Evolutionary conservation across 345 rosid genomes (phyloP), one percentile per base, ranked within the genome.

Genomic region (Populus tremula): DNA sequence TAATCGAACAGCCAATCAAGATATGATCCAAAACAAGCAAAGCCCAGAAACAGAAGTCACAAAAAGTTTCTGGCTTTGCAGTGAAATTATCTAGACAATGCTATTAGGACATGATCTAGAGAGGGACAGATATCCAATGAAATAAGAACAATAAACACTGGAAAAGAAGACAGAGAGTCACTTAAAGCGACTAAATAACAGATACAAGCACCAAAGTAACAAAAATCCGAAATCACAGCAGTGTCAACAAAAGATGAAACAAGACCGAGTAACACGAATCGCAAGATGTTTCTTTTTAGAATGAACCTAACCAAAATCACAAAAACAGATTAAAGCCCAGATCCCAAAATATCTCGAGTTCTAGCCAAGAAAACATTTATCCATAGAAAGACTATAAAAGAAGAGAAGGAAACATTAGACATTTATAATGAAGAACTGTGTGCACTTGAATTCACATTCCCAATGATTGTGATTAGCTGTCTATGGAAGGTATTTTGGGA

Each of bases 41-140:
- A 78, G 72, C 83, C 87, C 79, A 73, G 86, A 75, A 45, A 76
- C 78, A 69, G 61, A 75, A 82, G 70, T 69, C 65, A 69, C 72
- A 31, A 67, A 79, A 61, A 5, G 27, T 77, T 77, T 31, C 63
- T 41, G 20, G 61, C 62, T 69, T 45, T 39, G 36, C 54, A 76
- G 54, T 53, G 21, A 67, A 64, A 43, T 14, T 50, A 66, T 47
- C 35, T 47, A 75, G 21, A 69, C 43, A 20, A 45, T 17, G 50
- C 23, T 21, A 9, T 13, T 29, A 35, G 45, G 61, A 16, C 64
- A 59, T 39, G 45, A 39, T 27, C 7, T 18, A 31, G 41, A 41
- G 69, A 59, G 35, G 38, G 38, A 31, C 21, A n/a, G 23, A 53
- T 31, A 38, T 21, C 16, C 12, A 7, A 25, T 13, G 47, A 70